Evolutionary conservation across 2,329 filamentous ascomycete species (phyloP), one percentile per base, ranked within the genome.

Genomic region (Phialophora macrospora): DNA sequence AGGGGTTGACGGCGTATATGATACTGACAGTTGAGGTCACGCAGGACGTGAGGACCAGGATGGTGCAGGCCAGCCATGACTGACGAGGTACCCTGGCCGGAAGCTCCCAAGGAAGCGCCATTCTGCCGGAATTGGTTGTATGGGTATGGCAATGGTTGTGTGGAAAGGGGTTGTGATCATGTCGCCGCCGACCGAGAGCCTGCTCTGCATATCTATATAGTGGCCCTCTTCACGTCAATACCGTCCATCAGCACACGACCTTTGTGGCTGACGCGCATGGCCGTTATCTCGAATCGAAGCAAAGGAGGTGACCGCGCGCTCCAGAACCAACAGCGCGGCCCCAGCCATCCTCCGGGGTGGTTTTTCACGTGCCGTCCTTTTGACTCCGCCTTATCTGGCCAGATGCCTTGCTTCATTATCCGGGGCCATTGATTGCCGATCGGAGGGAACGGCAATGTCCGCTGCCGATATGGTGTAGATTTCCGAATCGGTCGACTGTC

Each of bases 41-140:
- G 59, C 64, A 69, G 22, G 67, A 69, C 20, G 63, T 64, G 38
- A 69, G 57, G 24, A 69, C 58, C 24, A 69, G 52, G 41, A 66
- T 54, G 44, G 49, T 57, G 41, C 57, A 55, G 30, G 64, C 58
- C 1, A 64, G 22, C n/a, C 32, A 38, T 51, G 67, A 69, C 26
- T 41, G 46, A 14, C 26, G 22, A 28, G 67, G 64, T 32, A 69
- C 67, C 44, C 49, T 55, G 9, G 65, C 49, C 44, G 65, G 65
- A 14, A 65, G 38, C n/a, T 65, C 63, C 34, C 32, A 66, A 58
- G 28, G 68, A 56, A 62, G 26, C 20, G 52, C 28, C 52, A 55
- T 55, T 34, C 24, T 32, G 24, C 26, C 24, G 22, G 11, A 12
- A 5, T 6, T 32, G 8, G 8, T 54, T 55, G 20, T n/a, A 22